phyloP scores from a whole-genome alignment of 768 basidiomycete genomes.

The Holtermanniella nyarrowii region DNA sequence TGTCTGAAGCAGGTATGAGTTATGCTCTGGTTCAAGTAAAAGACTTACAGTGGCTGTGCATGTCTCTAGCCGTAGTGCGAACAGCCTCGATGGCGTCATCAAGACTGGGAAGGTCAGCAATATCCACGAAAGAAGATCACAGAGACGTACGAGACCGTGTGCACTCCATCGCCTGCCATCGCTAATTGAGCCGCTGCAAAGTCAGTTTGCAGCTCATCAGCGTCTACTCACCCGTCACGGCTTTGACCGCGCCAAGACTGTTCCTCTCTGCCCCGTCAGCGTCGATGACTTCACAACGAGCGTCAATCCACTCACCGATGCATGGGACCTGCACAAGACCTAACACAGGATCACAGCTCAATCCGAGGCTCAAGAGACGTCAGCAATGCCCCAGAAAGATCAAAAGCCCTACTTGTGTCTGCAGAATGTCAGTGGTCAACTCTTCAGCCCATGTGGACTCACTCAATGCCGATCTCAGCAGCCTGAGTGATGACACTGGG shows the following conservation, averaged over 20 bases:
- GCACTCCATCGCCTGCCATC: conserved; percentile 79
- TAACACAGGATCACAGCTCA: conserved; percentile 79
- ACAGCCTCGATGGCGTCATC: conserved; percentile 96
- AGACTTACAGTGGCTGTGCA: conserved; percentile 23
- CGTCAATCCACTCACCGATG: conserved; percentile 54
- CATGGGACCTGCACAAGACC: conserved; percentile 92
- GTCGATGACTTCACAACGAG: conserved; percentile 26
- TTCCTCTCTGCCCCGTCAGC: conserved; percentile 56
- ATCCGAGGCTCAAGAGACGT: conserved; percentile 19
- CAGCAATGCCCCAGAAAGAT: neutral
- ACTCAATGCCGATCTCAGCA: conserved; percentile 77
- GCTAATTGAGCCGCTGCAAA: conserved; percentile 71
- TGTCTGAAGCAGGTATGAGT: conserved; percentile 43
- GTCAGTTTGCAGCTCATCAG: neutral
- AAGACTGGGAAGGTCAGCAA: conserved; percentile 39
- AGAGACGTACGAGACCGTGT: conserved; percentile 23
- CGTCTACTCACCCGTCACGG: conserved; percentile 49
- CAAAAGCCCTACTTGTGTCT: conserved; percentile 7
- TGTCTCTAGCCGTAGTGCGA: conserved; percentile 61
- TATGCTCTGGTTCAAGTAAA: neutral
- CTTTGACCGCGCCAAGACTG: conserved; percentile 71
- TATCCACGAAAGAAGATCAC: neutral
- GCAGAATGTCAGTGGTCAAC: neutral
- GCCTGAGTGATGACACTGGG: conserved; percentile 42
- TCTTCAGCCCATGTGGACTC: conserved; percentile 42